Base-by-base conservation (phyloP, 495 filamentous ascomycete genomes). In the Pyrenula massariospora region DNA sequence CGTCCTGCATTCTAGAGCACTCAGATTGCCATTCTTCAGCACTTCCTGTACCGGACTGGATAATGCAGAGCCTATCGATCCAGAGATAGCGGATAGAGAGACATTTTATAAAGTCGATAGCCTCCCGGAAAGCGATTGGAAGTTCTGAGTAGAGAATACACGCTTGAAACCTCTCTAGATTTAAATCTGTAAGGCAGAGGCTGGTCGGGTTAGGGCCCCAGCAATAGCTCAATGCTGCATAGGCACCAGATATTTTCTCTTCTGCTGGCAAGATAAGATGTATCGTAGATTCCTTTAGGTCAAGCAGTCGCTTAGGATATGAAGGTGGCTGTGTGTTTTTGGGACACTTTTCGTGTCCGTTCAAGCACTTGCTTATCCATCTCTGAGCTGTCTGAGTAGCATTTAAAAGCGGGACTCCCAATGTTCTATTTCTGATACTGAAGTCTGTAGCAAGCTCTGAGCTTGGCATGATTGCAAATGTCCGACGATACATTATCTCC, bases 51-150 rank as follows among this genome's bases (percentile, higher is more conserved):
- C n/a, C 50, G 22, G n/a, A 20, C 53, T 67, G 62, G n/a, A 63
- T 51, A 53, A 66, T 69, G 54, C 63, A 66, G 2, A 66, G 48
- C 10, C 56, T 57, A 53, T 67, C 58, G 22, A 67, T 66, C 65
- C 63, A 67, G 21, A 67, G 52, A 53, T 59, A 66, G 5, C 24
- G 54, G 12, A 60, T 25, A 11, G 54, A 56, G 12, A 68, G 55
- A 42, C 50, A 23, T 12, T 48, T 36, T 2, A 55, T 59, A 1
- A 63, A 22, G 2, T 48, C 11, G 12, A 61, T 31, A 12, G 62
- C 58, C 53, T 63, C 62, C 58, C 55, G 55, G 56, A 64, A 60
- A 2, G 62, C 61, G 24, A 48, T 12, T 2, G 57, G 50, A 8
- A 52, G 20, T 8, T 20, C n/a, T 20, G 50, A 8, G n/a, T 21